Evolutionary conservation across 2,329 filamentous ascomycete genomes (phyloP), one percentile per base, ranked within the genome.

Genomic region (Alternaria triticina): DNA sequence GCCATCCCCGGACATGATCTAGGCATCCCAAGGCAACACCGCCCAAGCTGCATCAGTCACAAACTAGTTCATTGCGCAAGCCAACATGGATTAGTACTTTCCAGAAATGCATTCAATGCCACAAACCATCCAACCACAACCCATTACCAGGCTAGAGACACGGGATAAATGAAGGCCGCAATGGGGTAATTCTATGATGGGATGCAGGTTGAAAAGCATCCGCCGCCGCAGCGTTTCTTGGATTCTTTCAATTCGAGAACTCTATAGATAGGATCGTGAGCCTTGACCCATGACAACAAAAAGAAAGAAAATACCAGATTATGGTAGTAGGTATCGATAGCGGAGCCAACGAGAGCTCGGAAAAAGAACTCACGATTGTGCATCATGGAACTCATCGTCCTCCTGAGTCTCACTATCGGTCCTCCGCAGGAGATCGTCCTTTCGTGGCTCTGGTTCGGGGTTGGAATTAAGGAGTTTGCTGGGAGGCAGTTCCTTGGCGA

Each of bases 351-450:
- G 33, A 20, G 25, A 28, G 49, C 45, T 36, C 33, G 33, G 30
- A 54, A n/a, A 57, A 54, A 15, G 49, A 45, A 63, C 61, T 63
- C 61, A 80, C 56, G 78, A 77, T 54, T 83, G 79, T 7, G 83
- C 83, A 74, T 85, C 83, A 51, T 83, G 78, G 61, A 85, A 85
- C 45, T 82, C 80, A 43, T 85, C 83, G 28, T 82, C 78, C 44
- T 79, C 78, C 6, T 81, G 75, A 12, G 80, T 81, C 56, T 82
- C 74, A 28, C 79, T 82, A 66, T 85, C 83, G 68, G 74, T 73
- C 33, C 80, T 72, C 65, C 70, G 69, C 40, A 82, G 45, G 40
- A 63, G 56, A 36, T 73, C 63, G 1, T 64, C 52, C 12, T 58
- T 63, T 4, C 57, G 45, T 23, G 71, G 67, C 57, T 74, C 70